Conservation (phyloP, 2,329 filamentous ascomycete species). For the Gremmenia infestans region DNA sequence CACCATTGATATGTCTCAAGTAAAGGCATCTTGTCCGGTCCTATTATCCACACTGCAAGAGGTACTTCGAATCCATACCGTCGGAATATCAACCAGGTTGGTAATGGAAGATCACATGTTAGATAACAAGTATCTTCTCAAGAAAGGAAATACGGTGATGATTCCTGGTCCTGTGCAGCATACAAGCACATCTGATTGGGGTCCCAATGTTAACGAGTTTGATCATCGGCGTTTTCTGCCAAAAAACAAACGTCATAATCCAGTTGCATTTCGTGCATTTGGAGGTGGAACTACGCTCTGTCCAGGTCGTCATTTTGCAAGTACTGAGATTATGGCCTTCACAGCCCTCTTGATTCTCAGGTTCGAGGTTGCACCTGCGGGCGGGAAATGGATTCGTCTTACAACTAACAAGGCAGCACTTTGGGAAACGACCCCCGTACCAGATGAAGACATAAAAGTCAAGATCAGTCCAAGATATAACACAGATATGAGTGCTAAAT, state of each 20-base stretch:
- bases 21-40: constrained; percentile 31
- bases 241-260: constrained; percentile 19
- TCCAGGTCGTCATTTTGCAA: constrained; percentile 34
- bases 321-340: constrained; percentile 32
- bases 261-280: constrained; percentile 24
- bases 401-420: neutral
- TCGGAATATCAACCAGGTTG: constrained; percentile 34
- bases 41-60: constrained; percentile 39
- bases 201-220: constrained; percentile 29
- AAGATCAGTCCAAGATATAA: constrained; percentile 1
- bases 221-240: constrained; percentile 32
- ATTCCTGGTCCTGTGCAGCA: constrained; percentile 34
- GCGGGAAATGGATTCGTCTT: constrained; percentile 10
- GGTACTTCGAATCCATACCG: constrained; percentile 35
- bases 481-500: neutral
- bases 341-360: constrained; percentile 15
- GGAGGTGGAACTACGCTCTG: constrained; percentile 35
- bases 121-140: constrained; percentile 31
- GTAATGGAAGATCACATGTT: constrained; percentile 35
- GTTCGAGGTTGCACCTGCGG: constrained; percentile 19
- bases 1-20: constrained; percentile 1
- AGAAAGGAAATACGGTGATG: constrained; percentile 33
- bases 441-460: constrained; percentile 5
- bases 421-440: neutral
- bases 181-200: constrained; percentile 31